Evolutionary conservation across 305 asterid species (phyloP).

Genomic region (Plantago coronopus): DNA sequence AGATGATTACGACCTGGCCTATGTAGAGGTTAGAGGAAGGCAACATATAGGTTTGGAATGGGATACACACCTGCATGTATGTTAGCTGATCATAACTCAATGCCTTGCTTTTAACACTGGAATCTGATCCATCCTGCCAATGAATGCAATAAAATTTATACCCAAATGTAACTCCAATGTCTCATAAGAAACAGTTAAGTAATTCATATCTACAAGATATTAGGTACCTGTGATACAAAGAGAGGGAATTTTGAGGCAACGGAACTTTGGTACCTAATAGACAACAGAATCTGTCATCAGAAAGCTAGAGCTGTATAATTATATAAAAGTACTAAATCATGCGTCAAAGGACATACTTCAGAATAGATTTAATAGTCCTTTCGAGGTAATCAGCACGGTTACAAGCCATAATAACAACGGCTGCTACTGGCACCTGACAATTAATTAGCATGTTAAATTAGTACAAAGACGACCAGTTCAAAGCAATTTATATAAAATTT

Average conservation of each 20-base stretch:
- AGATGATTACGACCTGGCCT: background rate
- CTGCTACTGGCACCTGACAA: slow-evolving; percentile 86
- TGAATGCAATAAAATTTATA: slow-evolving; percentile 20
- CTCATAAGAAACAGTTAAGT: slow-evolving; percentile 17
- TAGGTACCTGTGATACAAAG: slow-evolving; percentile 81
- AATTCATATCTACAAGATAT: slow-evolving; percentile 17
- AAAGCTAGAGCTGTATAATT: slow-evolving; percentile 20
- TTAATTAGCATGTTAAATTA: slow-evolving; percentile 32
- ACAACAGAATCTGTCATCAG: slow-evolving; percentile 26
- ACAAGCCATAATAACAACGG: slow-evolving; percentile 97
- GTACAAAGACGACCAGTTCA: slow-evolving; percentile 17
- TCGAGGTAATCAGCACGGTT: slow-evolving; percentile 97
- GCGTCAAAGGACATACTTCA: slow-evolving; percentile 54
- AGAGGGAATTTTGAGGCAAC: slow-evolving; percentile 86
- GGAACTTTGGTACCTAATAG: slow-evolving; percentile 63
- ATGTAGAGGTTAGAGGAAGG: background rate
- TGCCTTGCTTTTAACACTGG: slow-evolving; percentile 67
- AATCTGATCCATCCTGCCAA: slow-evolving; percentile 85
- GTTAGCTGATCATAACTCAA: slow-evolving; percentile 82
- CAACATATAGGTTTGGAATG: background rate
- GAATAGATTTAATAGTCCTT: slow-evolving; percentile 77
- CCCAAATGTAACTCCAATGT: slow-evolving; percentile 18
- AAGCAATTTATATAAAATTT: slow-evolving; percentile 17
- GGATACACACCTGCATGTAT: slow-evolving; percentile 78
- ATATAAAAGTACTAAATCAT: slow-evolving; percentile 17